Evolutionary conservation across 805 yeast species (phyloP), one percentile per base, ranked within the genome.

Genomic region (Cyberlindnera meyerae): DNA sequence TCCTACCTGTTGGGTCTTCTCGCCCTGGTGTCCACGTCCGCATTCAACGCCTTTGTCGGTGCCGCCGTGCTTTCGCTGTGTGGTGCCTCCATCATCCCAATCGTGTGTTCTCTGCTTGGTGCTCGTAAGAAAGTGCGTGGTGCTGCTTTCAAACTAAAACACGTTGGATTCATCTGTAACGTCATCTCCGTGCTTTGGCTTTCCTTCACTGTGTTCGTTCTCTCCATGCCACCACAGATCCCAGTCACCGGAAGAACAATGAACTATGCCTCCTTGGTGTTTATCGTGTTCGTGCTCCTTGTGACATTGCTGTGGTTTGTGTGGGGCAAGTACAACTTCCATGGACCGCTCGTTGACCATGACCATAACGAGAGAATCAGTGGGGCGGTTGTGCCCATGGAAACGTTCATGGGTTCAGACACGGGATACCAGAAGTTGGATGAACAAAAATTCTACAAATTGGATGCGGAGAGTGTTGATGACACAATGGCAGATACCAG

Each of bases 1-100:
- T 73, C 85, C 21, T 71, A 71, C 14, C 37, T 74, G 3, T 59
- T 84, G 31, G 84, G 89, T 2, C 55, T 79, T 7, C 63, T 85
- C 27, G 82, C 89, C 3, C 60, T 85, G 29, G 58, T 84, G 2
- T 82, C 90, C 0, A 65, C 77, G 5, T 74, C 88, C 7, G 88
- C 93, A 0, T 82, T 85, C 58, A 81, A 81, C 57, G 88, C 94
- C 4, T 84, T 85, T 57, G 76, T 84, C 63, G 93, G 94, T 0
- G 79, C 89, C 13, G 79, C 90, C 8, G 93, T 86, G 3, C 70
- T 84, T 15, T 73, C 87, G 3, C 62, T 85, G 40, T 79, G 87
- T 33, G 66, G 82, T 21, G 86, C 93, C 3, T 81, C 86, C 43
- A 78, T 87, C 4, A 75, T 85, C 12, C 95, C 95, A 3, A 78